These are phyloP conservation scores for Stemphylium vesicarium DNA, from an alignment of 2,329 filamentous ascomycete genomes.

Conservation along the genomic window DNA sequence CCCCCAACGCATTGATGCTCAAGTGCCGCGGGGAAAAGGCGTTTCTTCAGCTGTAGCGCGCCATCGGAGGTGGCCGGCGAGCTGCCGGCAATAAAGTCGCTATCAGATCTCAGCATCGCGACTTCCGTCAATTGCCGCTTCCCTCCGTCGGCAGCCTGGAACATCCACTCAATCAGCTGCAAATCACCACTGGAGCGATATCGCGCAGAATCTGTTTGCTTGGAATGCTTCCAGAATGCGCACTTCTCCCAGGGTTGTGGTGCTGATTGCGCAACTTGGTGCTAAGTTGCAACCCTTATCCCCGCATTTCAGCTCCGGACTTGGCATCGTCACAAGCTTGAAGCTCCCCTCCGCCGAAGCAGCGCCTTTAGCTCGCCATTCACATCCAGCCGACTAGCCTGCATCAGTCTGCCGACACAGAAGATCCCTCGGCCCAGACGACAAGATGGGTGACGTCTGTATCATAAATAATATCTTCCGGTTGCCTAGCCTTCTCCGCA, in stretches of 20 bases:
- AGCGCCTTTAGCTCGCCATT: constrained; percentile 35
- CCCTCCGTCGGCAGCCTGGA: constrained; percentile 29
- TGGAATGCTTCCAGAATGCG: constrained; percentile 3
- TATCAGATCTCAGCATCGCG: constrained; percentile 26
- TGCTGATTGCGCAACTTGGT: constrained; percentile 21
- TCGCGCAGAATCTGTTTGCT: not conserved
- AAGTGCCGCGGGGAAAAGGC: constrained; percentile 4
- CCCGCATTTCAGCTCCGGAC: constrained; percentile 33
- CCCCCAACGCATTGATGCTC: not conserved
- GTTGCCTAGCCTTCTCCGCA: constrained; percentile 35
- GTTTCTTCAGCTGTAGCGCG: not conserved
- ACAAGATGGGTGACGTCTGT: constrained; percentile 44
- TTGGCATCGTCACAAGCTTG: constrained; percentile 47
- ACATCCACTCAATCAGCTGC: constrained; percentile 19
- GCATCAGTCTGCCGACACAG: constrained; percentile 27
- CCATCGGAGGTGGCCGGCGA: constrained; percentile 21
- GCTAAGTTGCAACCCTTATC: constrained; percentile 14
- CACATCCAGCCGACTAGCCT: constrained; percentile 39
- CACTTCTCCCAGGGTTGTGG: constrained; percentile 18
- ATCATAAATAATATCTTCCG: constrained; percentile 36
- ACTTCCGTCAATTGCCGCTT: constrained; percentile 35
- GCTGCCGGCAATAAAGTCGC: constrained; percentile 4
- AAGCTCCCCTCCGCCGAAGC: constrained; percentile 40
- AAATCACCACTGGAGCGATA: constrained; percentile 16
- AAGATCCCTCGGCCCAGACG: constrained; percentile 43